These are phyloP conservation scores for Irpex lacteus DNA, from an alignment of 1,284 basidiomycete species.

Conservation along the genomic window DNA sequence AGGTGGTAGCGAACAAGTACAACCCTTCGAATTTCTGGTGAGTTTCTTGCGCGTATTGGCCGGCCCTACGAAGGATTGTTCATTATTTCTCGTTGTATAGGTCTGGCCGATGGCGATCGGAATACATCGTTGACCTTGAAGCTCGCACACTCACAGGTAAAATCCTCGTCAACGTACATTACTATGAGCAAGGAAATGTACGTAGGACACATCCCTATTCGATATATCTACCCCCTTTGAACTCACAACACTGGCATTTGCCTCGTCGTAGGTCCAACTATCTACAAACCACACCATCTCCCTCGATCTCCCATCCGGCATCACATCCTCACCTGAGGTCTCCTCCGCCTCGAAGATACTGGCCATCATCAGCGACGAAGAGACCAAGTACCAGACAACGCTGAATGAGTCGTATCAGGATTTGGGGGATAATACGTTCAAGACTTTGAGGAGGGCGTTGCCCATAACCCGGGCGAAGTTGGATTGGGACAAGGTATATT, in stretches of 20 bases:
- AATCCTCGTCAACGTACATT: slow-evolving; percentile 85
- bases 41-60: slow-evolving; percentile 18
- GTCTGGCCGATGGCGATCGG: slow-evolving; percentile 93
- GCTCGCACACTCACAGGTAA: slow-evolving; percentile 57
- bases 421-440: slow-evolving; percentile 91
- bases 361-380: slow-evolving; percentile 77
- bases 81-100: slow-evolving; percentile 34
- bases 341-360: slow-evolving; percentile 72
- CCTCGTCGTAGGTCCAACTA: slow-evolving; percentile 73
- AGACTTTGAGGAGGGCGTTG: slow-evolving; percentile 81
- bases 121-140: slow-evolving; percentile 62
- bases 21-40: slow-evolving; percentile 90
- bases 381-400: slow-evolving; percentile 73
- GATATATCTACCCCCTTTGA: not conserved
- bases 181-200: slow-evolving; percentile 96
- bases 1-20: slow-evolving; percentile 91
- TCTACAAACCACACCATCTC: slow-evolving; percentile 64
- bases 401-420: slow-evolving; percentile 80
- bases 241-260: not conserved
- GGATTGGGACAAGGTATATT: slow-evolving; percentile 86
- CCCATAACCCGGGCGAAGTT: slow-evolving; percentile 92
- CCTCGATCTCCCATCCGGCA: not conserved
- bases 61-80: too few species aligned
- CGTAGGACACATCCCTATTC: slow-evolving; percentile 22
- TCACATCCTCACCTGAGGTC: slow-evolving; percentile 64